Conservation (phyloP, 2,329 filamentous ascomycete species). For the Colletotrichum falcatum region DNA sequence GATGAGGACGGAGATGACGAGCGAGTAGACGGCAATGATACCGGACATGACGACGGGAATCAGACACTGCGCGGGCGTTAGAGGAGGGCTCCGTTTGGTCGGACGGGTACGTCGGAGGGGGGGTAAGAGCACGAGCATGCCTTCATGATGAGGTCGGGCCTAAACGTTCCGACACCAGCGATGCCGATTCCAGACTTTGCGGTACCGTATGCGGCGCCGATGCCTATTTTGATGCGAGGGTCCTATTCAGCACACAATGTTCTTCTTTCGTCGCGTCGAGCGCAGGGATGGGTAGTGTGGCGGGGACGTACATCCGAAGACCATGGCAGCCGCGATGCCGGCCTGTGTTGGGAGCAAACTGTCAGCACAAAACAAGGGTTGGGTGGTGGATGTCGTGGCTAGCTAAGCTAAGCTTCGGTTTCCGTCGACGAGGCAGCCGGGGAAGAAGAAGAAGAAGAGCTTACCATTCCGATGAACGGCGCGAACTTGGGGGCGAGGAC, state of each 20-base stretch:
- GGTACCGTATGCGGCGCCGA: constrained; percentile 87
- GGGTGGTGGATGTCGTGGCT: constrained; percentile 21
- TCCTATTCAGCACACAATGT: constrained; percentile 25
- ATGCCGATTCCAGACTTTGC: constrained; percentile 92
- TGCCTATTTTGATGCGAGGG: constrained; percentile 53
- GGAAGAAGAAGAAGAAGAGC: constrained; percentile 48
- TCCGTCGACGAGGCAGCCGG: constrained; percentile 1
- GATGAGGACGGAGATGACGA: constrained; percentile 97
- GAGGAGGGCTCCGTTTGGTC: background rate
- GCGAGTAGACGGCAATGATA: constrained; percentile 97
- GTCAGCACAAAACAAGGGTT: constrained; percentile 45
- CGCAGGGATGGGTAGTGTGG: constrained; percentile 47
- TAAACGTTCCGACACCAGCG: constrained; percentile 84
- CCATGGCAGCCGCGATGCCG: constrained; percentile 85
- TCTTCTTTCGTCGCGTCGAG: constrained; percentile 36
- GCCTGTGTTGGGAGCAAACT: constrained; percentile 62
- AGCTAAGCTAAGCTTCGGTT: constrained; percentile 26
- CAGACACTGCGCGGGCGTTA: constrained; percentile 68
- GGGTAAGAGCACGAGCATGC: no score
- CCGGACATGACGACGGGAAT: constrained; percentile 98
- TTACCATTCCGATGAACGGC: constrained; percentile 89
- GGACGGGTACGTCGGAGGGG: background rate
- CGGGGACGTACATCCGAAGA: constrained; percentile 77
- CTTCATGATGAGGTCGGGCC: constrained; percentile 93
- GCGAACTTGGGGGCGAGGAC: constrained; percentile 82